phyloP scores from a whole-genome alignment of 2,329 filamentous ascomycete species.

The Xylaria sp. region DNA sequence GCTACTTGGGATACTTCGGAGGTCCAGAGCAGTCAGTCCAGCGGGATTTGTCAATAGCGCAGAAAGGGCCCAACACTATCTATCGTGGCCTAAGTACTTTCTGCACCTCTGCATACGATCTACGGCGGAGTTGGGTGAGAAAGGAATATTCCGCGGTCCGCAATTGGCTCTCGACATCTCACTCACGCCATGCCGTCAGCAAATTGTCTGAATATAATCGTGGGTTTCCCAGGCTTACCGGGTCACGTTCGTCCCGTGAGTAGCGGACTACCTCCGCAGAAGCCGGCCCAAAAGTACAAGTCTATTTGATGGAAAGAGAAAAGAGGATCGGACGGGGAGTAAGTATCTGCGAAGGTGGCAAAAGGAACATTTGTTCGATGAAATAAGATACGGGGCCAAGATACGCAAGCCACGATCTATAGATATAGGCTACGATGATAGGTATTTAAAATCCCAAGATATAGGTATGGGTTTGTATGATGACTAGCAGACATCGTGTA shows the following conservation, averaged over 20 bases:
- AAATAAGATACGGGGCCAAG: not conserved
- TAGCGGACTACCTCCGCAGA: not conserved
- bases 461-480: not conserved
- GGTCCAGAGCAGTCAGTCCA: not conserved
- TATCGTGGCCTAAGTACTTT: not conserved
- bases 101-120: constrained; percentile 13
- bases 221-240: constrained; percentile 22
- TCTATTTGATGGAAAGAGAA: not conserved
- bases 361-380: not conserved
- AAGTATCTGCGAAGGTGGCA: constrained; percentile 12
- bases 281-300: not conserved
- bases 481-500: not conserved
- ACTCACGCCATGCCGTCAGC: constrained; percentile 29
- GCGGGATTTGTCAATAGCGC: constrained; percentile 1
- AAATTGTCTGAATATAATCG: constrained; percentile 8
- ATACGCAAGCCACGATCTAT: not conserved
- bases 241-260: not conserved
- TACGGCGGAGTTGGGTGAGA: not conserved
- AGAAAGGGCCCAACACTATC: not conserved
- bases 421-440: not conserved
- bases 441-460: not conserved
- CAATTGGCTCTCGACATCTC: constrained; percentile 4
- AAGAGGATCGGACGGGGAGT: not conserved
- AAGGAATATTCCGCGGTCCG: not conserved
- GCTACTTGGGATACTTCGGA: not conserved